phyloP scores from a whole-genome alignment of 1,139 yeast genomes.

The Lodderomyces parapsilosis region DNA sequence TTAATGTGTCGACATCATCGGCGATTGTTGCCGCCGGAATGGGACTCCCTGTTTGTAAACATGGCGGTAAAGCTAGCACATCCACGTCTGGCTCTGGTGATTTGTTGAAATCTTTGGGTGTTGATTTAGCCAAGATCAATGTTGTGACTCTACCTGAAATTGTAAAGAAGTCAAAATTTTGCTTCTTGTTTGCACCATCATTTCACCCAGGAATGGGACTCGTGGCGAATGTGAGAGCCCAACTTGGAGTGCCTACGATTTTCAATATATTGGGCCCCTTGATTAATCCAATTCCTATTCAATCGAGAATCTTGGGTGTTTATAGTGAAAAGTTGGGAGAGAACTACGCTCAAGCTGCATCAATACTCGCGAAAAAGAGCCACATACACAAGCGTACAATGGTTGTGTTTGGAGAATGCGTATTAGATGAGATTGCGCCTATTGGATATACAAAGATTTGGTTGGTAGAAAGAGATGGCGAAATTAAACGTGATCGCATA shows the following conservation, averaged over 20 bases:
- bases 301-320: conserved; percentile 85
- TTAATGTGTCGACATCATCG: conserved; percentile 91
- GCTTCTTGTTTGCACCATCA: conserved; percentile 88
- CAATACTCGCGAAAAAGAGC: conserved; percentile 47
- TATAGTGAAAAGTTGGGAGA: conserved; percentile 76
- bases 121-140: conserved; percentile 69
- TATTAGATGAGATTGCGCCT: conserved; percentile 91
- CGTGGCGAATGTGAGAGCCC: conserved; percentile 74
- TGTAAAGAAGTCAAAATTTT: conserved; percentile 55
- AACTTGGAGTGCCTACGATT: conserved; percentile 85
- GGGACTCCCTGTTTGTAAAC: conserved; percentile 79
- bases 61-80: conserved; percentile 96
- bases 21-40: conserved; percentile 95
- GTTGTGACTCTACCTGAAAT: conserved; percentile 63
- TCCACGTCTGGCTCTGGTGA: conserved; percentile 94
- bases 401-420: conserved; percentile 90
- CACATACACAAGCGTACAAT: conserved; percentile 56
- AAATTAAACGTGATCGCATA: conserved; percentile 33
- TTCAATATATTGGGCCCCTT: conserved; percentile 93
- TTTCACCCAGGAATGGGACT: conserved; percentile 92
- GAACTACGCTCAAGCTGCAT: conserved; percentile 80
- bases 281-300: conserved; percentile 83
- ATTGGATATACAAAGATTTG: conserved; percentile 79
- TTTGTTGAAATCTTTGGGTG: conserved; percentile 71
- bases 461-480: conserved; percentile 55